phyloP scores from a whole-genome alignment of 495 filamentous ascomycete species.

The Aspergillus haitiensis region DNA sequence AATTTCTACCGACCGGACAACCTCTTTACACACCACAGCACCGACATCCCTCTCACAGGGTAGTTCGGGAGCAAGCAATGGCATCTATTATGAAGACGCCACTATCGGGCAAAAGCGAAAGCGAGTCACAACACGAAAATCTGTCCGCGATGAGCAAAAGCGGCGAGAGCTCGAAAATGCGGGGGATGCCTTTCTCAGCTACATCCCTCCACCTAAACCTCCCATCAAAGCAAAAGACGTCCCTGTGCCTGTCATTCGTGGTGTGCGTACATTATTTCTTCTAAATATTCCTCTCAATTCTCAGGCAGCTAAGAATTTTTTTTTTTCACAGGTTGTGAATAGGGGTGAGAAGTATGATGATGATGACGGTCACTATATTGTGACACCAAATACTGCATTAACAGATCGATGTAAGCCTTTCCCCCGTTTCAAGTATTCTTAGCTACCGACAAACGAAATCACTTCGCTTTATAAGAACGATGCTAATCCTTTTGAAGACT shows the following conservation, averaged over 20 bases:
- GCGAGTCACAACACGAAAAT: conserved; percentile 70
- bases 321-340: conserved; percentile 41
- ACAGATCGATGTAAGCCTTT: conserved; percentile 81
- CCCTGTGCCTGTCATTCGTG: conserved; percentile 72
- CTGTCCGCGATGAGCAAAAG: conserved; percentile 78
- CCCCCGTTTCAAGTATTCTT: not conserved
- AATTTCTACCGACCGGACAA: conserved; percentile 81
- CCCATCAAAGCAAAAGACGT: conserved; percentile 92
- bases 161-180: conserved; percentile 65
- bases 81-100: conserved; percentile 53
- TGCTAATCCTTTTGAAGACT: conserved; percentile 56
- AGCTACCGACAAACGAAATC: not conserved
- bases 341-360: conserved; percentile 75
- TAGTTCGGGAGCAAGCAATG: conserved; percentile 59
- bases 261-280: conserved; percentile 62
- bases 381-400: conserved; percentile 75
- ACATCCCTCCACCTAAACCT: conserved; percentile 81
- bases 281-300: not conserved
- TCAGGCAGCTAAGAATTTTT: conserved; percentile 10
- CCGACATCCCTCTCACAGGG: conserved; percentile 82
- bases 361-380: conserved; percentile 95
- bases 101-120: conserved; percentile 82
- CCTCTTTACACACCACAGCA: conserved; percentile 83
- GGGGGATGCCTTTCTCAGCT: conserved; percentile 71
- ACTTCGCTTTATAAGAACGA: not conserved